phyloP scores from a whole-genome alignment of 2,329 filamentous ascomycete species.

The Camillea tinctor region DNA sequence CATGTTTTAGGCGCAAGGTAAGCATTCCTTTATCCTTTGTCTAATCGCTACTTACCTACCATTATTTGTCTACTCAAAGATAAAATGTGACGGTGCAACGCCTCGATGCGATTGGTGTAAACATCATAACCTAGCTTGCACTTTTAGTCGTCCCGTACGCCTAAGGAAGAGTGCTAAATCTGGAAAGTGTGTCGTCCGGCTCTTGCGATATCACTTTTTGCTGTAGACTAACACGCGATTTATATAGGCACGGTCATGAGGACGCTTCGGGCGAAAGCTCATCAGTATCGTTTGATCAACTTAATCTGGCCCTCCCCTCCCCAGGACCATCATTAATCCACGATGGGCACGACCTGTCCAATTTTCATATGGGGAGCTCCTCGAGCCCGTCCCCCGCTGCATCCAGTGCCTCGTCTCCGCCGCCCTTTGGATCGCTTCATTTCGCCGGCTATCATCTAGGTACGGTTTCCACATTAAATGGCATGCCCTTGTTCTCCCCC shows the following conservation, averaged over 20 bases:
- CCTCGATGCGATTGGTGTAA: background rate
- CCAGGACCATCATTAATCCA: background rate
- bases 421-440: background rate
- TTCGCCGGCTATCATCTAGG: background rate
- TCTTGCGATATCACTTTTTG: background rate
- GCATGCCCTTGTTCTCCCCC: background rate
- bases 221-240: background rate
- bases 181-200: background rate
- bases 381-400: background rate
- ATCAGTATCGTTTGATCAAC: background rate
- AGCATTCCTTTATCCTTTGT: background rate
- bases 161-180: background rate
- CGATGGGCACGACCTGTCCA: background rate
- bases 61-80: background rate
- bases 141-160: background rate
- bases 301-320: background rate
- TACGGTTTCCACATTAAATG: background rate
- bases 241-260: background rate
- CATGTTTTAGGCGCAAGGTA: background rate
- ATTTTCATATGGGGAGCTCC: background rate
- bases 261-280: background rate
- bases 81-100: background rate
- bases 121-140: background rate
- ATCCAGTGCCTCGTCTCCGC: background rate
- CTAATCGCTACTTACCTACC: background rate